Conservation (phyloP, 768 basidiomycete species). For the Termitomyces bulborhizus region DNA sequence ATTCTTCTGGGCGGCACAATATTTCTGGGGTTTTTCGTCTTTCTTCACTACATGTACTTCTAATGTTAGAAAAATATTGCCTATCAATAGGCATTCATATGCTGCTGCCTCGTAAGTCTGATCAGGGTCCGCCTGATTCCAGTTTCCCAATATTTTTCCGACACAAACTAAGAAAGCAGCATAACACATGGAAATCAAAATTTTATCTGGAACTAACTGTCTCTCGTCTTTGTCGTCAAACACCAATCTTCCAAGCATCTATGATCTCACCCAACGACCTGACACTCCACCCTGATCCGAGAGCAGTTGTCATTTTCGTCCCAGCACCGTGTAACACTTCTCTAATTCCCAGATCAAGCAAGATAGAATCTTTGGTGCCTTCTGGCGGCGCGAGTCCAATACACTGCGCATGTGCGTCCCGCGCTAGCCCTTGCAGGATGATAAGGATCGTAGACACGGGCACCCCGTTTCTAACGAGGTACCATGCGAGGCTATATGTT, state of each 20-base stretch:
- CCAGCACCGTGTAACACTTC: conserved; percentile 87
- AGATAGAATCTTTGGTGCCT: conserved; percentile 34
- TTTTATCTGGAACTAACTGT: background rate
- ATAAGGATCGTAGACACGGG: conserved; percentile 64
- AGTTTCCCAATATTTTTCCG: too few relatives aligned
- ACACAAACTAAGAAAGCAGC: too few relatives aligned
- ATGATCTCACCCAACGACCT: conserved; percentile 64
- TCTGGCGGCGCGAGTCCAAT: conserved; percentile 41
- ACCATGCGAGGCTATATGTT: conserved; percentile 56
- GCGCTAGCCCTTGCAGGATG: conserved; percentile 54
- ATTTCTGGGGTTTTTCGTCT: too few relatives aligned
- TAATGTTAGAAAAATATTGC: too few relatives aligned
- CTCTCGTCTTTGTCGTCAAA: background rate
- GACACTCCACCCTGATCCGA: conserved; percentile 72
- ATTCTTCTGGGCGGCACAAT: too few relatives aligned
- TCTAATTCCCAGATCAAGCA: conserved; percentile 53
- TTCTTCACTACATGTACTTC: too few relatives aligned
- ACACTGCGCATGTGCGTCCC: conserved; percentile 57
- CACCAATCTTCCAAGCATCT: conserved; percentile 39
- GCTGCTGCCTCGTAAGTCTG: too few relatives aligned
- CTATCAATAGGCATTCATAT: too few relatives aligned
- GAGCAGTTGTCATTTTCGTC: conserved; percentile 64
- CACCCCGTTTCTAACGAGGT: conserved; percentile 61
- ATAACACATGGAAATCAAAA: too few relatives aligned
- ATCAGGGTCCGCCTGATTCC: too few relatives aligned